Evolutionary conservation across 192 early-diverging fungal species (phyloP), one percentile per base, ranked within the genome.

Genomic region (Backusella morwellensis): DNA sequence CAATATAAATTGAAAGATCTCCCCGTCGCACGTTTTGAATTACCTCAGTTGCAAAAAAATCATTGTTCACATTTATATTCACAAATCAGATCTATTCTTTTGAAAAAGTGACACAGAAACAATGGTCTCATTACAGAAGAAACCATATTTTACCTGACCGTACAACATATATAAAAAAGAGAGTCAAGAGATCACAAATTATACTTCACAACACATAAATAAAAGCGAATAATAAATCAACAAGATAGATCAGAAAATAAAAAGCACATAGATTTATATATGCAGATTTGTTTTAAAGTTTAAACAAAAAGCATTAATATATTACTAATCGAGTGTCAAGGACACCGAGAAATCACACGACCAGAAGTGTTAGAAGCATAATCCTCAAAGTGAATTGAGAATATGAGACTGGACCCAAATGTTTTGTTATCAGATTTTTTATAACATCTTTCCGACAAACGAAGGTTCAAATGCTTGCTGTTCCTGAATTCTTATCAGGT

Each of bases 401-500:
- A 23, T 9, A 63, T 63, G 26, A 29, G 23, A 29, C 56, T 14
- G n/a, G 23, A 29, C 23, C 11, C 56, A 63, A 63, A 12, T 26
- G 23, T 26, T 63, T 29, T 63, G 56, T 29, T 63, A 63, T 63
- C 56, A 63, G 56, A 26, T 63, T 63, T 29, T 63, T 29, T 63
- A 12, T 9, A 63, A 2, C 1, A 4, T 5, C 26, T 63, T 63
- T 23, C 56, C 26, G 26, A 29, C 23, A 63, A 32, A 63, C 56
- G 56, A 23, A 63, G 3, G 56, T 14, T 63, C 23, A 59, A 59
- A 59, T 59, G 11, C 56, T 26, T 59, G 56, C 56, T 63, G 56
- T 63, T 63, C 56, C 56, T 63, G 56, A 32, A 63, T 29, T 63
- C 11, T 63, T 63, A 63, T 63, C 56, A 63, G 56, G 29, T 63